These are phyloP conservation scores for Umbilicus rupestris DNA, from an alignment of 164 flowering plant species.

Conservation along the genomic window DNA sequence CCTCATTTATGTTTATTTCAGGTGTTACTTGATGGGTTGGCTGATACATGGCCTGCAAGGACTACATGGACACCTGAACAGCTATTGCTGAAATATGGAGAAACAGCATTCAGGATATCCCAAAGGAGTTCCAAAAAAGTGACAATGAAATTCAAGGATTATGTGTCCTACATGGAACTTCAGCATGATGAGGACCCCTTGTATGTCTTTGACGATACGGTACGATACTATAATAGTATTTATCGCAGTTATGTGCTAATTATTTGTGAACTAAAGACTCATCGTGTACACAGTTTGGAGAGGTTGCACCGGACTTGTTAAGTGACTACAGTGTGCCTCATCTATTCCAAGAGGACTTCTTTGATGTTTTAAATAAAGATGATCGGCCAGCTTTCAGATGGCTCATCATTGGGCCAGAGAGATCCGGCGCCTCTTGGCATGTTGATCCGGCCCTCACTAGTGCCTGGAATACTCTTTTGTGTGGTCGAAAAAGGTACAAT, in stretches of 20 bases:
- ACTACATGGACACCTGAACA: constrained; percentile 59
- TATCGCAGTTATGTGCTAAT: too few species aligned
- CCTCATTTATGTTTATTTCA: constrained; percentile 13
- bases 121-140: constrained; percentile 60
- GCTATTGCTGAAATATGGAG: constrained; percentile 51
- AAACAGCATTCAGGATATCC: constrained; percentile 64
- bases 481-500: constrained; percentile 82
- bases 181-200: constrained; percentile 98
- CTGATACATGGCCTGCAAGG: constrained; percentile 85
- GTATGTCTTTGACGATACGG: constrained; percentile 10
- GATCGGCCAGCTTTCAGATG: constrained; percentile 84
- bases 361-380: constrained; percentile 62
- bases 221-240: too few species aligned
- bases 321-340: constrained; percentile 77
- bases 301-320: constrained; percentile 65
- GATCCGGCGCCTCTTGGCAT: constrained; percentile 99
- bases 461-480: constrained; percentile 95
- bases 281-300: constrained; percentile 61
- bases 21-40: constrained; percentile 68
- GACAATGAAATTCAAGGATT: constrained; percentile 75
- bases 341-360: constrained; percentile 76
- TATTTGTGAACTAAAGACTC: too few species aligned
- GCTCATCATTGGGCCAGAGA: constrained; percentile 94
- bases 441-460: constrained; percentile 97
- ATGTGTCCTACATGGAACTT: constrained; percentile 52